Evolutionary conservation across 2,329 filamentous ascomycete species (phyloP).

Genomic region (Aspergillus novoparasiticus): DNA sequence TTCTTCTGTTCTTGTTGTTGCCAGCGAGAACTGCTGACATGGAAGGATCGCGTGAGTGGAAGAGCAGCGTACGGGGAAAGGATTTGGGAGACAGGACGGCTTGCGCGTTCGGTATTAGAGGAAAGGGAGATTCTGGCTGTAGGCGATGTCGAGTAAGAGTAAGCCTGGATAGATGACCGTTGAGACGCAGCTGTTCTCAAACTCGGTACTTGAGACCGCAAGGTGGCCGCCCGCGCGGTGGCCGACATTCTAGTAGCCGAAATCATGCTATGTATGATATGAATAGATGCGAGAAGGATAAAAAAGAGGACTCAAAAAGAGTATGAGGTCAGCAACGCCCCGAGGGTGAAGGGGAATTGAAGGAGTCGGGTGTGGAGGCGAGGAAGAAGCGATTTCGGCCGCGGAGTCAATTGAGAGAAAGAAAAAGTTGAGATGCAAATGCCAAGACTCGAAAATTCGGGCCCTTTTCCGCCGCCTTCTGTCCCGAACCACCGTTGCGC

Average conservation of each 20-base stretch:
- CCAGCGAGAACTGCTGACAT: conserved; percentile 34
- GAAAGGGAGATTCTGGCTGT: conserved; percentile 36
- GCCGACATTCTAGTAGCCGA: conserved; percentile 39
- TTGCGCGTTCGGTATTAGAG: conserved; percentile 33
- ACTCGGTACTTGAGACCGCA: conserved; percentile 37
- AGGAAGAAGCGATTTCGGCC: conserved; percentile 29
- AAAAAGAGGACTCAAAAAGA: conserved; percentile 2
- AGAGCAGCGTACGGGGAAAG: conserved; percentile 39
- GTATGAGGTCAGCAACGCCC: conserved; percentile 20
- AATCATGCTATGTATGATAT: conserved; percentile 40
- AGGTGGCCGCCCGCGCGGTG: conserved; percentile 40
- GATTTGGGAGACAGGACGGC: conserved; percentile 30
- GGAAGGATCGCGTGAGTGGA: conserved; percentile 42
- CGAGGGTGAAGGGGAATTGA: conserved; percentile 8
- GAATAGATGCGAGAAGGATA: conserved; percentile 7
- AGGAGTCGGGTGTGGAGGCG: conserved; percentile 21
- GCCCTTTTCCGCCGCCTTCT: conserved; percentile 30
- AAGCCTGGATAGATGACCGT: conserved; percentile 37
- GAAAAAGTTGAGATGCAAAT: conserved; percentile 36
- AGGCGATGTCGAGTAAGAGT: conserved; percentile 38
- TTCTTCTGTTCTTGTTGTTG: conserved; percentile 41
- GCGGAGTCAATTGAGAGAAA: conserved; percentile 26
- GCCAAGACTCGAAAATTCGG: conserved; percentile 43
- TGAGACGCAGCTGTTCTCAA: conserved; percentile 37
- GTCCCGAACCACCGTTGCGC: conserved; percentile 19